Conservation (phyloP, 768 basidiomycete genomes). For the Cyclocybe aegerita region DNA sequence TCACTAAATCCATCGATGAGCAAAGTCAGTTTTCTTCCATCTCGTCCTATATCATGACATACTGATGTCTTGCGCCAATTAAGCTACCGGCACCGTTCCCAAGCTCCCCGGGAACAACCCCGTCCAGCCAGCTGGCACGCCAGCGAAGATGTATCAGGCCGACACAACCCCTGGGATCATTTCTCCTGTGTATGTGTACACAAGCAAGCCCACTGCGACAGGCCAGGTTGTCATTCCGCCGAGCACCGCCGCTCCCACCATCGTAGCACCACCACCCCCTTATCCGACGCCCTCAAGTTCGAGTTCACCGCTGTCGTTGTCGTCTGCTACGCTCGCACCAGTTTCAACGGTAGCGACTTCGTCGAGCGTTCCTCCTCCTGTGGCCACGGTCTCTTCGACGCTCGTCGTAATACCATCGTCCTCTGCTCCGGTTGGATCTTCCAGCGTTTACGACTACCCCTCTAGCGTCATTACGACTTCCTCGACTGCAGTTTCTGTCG, state of each 20-base stretch:
- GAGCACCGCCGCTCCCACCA: too few relatives aligned
- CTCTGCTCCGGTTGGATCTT: too few relatives aligned
- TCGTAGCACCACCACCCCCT: too few relatives aligned
- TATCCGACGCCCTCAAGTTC: too few relatives aligned
- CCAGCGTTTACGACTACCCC: too few relatives aligned
- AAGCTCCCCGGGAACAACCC: slow-evolving; percentile 44
- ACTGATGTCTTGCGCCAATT: background rate
- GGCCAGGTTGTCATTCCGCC: background rate
- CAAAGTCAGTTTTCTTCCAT: slow-evolving; percentile 23
- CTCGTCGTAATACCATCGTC: too few relatives aligned
- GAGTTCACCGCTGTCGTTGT: too few relatives aligned
- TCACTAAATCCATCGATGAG: slow-evolving; percentile 37
- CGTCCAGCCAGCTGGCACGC: slow-evolving; percentile 24
- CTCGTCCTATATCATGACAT: background rate
- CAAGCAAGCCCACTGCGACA: slow-evolving; percentile 18
- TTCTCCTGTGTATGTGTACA: slow-evolving; percentile 35
- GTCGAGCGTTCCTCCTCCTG: too few relatives aligned
- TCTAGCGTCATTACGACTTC: too few relatives aligned
- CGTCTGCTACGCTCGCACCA: too few relatives aligned
- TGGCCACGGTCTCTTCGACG: too few relatives aligned
- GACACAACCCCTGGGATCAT: slow-evolving; percentile 28
- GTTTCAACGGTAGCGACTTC: too few relatives aligned
- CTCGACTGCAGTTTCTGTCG: background rate
- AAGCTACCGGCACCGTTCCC: slow-evolving; percentile 34
- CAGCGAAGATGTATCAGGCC: slow-evolving; percentile 21